Evolutionary conservation across 352 stramenopile genomes (phyloP).

Genomic region (Phytopythium delawarense): DNA sequence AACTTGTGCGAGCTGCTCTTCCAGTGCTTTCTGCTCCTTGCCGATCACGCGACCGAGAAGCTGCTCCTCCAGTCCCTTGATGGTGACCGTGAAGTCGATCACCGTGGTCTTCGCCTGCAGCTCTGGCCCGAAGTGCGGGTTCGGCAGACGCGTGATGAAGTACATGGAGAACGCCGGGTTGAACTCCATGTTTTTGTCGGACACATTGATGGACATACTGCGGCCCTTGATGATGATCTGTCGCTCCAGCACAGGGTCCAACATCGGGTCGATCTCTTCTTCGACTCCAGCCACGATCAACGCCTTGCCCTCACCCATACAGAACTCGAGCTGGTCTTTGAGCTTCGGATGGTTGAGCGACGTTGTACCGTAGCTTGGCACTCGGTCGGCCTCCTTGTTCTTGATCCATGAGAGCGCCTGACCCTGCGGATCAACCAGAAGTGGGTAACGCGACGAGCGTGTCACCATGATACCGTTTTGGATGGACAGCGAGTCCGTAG

Average conservation of each 20-base stretch:
- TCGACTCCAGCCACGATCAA: slow-evolving; percentile 95
- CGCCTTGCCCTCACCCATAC: slow-evolving; percentile 95
- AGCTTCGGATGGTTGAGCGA: slow-evolving; percentile 96
- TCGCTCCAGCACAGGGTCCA: slow-evolving; percentile 97
- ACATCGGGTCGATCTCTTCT: slow-evolving; percentile 98
- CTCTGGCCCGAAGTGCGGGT: slow-evolving; percentile 97
- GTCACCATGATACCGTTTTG: slow-evolving; percentile 99
- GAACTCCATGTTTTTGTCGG: slow-evolving; percentile 99
- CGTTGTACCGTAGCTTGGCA: slow-evolving; percentile 94
- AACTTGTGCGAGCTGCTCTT: slow-evolving; percentile 98
- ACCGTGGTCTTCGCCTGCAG: slow-evolving; percentile 98
- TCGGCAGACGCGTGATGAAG: slow-evolving; percentile 97
- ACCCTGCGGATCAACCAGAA: slow-evolving; percentile 97
- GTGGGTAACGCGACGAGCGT: slow-evolving; percentile 92
- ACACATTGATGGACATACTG: slow-evolving; percentile 97
- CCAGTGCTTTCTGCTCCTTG: slow-evolving; percentile 96
- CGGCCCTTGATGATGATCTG: slow-evolving; percentile 96
- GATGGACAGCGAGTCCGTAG: slow-evolving; percentile 96
- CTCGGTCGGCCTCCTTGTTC: slow-evolving; percentile 91
- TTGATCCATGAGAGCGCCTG: slow-evolving; percentile 98
- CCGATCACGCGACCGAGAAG: slow-evolving; percentile 97
- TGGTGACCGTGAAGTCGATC: slow-evolving; percentile 98
- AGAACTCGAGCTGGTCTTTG: slow-evolving; percentile 98
- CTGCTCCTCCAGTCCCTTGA: slow-evolving; percentile 96
- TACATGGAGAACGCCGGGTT: slow-evolving; percentile 97